phyloP scores from a whole-genome alignment of 2,329 filamentous ascomycete genomes.

The Penicillium sp. region DNA sequence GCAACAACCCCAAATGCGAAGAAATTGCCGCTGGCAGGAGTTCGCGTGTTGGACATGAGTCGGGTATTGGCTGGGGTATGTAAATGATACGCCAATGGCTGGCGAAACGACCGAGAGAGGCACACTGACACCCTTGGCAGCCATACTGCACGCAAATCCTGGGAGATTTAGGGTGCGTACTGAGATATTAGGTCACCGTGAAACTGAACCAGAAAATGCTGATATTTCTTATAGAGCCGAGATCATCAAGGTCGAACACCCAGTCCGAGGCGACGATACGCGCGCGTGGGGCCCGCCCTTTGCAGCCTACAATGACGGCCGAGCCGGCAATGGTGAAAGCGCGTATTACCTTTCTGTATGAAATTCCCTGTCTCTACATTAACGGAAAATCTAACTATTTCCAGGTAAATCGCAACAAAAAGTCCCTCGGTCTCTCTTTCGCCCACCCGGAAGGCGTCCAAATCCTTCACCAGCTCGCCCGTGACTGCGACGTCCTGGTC shows the following conservation, averaged over 20 bases:
- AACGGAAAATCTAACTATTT: too few relatives aligned
- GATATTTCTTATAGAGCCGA: slow-evolving; percentile 64
- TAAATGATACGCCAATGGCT: slow-evolving; percentile 17
- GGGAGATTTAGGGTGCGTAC: slow-evolving; percentile 64
- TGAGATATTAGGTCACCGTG: neutral
- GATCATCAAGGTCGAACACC: slow-evolving; percentile 96
- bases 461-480: slow-evolving; percentile 78
- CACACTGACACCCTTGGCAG: slow-evolving; percentile 46
- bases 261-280: slow-evolving; percentile 86
- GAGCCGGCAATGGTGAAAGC: slow-evolving; percentile 72
- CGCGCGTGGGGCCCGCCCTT: slow-evolving; percentile 96
- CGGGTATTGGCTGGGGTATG: slow-evolving; percentile 86
- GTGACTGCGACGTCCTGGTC: slow-evolving; percentile 84
- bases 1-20: slow-evolving; percentile 11
- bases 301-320: slow-evolving; percentile 66
- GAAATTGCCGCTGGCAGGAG: slow-evolving; percentile 71
- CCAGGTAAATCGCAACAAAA: slow-evolving; percentile 94
- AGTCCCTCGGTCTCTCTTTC: slow-evolving; percentile 86
- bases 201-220: too few relatives aligned
- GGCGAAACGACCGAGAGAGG: neutral
- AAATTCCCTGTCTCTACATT: slow-evolving; percentile 17
- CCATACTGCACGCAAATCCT: slow-evolving; percentile 96
- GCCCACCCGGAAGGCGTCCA: slow-evolving; percentile 76
- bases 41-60: slow-evolving; percentile 91
- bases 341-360: slow-evolving; percentile 85